A percentile compares a stretch with the other conserved stretches of the same genome.
Conservation (phyloP, 768 basidiomycete species). For the Leccinum ochraceum region DNA sequence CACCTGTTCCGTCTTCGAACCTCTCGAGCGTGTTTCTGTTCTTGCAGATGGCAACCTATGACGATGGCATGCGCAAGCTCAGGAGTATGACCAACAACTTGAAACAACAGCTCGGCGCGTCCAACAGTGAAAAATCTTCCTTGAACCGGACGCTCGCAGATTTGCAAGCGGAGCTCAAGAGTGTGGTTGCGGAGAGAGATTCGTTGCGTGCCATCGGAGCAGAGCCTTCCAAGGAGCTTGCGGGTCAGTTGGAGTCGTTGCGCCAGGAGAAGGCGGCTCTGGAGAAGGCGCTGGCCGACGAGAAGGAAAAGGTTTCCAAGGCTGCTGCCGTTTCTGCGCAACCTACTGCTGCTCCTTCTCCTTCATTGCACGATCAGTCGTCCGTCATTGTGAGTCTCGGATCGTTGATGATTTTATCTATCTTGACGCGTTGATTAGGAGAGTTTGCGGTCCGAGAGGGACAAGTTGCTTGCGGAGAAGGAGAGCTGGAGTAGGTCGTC, state of each 20-base stretch:
- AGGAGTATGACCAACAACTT: constrained; percentile 29
- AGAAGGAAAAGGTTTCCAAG: constrained; percentile 38
- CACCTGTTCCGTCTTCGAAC: neutral
- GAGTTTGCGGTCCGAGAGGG: constrained; percentile 57
- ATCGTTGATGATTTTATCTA: neutral
- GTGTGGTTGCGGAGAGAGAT: constrained; percentile 31
- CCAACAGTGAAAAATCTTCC: constrained; percentile 31
- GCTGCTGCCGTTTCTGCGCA: constrained; percentile 3
- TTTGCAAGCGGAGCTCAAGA: constrained; percentile 31
- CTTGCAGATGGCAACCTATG: constrained; percentile 43
- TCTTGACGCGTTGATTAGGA: constrained; percentile 39
- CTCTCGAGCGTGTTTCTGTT: neutral
- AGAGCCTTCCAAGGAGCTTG: constrained; percentile 32
- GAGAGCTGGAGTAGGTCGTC: constrained; percentile 36
- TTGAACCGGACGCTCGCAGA: constrained; percentile 29
- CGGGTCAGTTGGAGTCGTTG: constrained; percentile 37
- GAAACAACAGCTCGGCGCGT: constrained; percentile 26
- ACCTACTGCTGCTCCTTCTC: neutral
- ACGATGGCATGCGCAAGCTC: constrained; percentile 42
- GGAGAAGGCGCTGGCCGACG: constrained; percentile 41
- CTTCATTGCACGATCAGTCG: constrained; percentile 23
- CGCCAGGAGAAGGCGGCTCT: constrained; percentile 40
- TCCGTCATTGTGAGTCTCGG: constrained; percentile 35
- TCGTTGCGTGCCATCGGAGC: constrained; percentile 19
- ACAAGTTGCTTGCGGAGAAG: constrained; percentile 62